A percentile compares a stretch with the other conserved stretches of the same genome.
These are phyloP conservation scores for Chlamydomonas sp. DNA, from an alignment of 139 green algal species.

Conservation along the genomic window DNA sequence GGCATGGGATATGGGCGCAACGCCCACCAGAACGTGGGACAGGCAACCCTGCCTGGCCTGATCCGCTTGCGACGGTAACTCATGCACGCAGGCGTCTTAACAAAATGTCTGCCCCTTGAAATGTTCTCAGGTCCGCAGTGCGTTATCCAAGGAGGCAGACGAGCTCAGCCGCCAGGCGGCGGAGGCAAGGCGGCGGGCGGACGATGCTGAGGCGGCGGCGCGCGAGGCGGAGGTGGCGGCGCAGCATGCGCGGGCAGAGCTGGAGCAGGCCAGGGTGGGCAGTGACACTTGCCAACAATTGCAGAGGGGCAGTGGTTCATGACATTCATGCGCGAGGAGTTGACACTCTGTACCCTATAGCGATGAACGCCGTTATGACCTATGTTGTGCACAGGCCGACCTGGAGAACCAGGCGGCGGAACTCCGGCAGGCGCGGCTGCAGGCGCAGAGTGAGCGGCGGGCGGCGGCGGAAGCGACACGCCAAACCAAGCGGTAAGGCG, in stretches of 20 bases:
- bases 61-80: too few species aligned
- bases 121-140: conserved; percentile 20
- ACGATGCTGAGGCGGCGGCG: conserved; percentile 17
- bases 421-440: background rate
- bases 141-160: conserved; percentile 46
- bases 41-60: too few species aligned
- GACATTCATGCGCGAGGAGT: too few species aligned
- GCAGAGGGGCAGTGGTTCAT: too few species aligned
- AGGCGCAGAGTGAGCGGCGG: conserved; percentile 5
- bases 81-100: too few species aligned
- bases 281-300: too few species aligned
- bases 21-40: too few species aligned
- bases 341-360: too few species aligned
- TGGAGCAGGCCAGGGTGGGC: conserved; percentile 2
- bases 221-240: conserved; percentile 23
- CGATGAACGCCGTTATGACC: too few species aligned
- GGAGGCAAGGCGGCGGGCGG: conserved; percentile 30
- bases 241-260: background rate
- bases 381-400: background rate
- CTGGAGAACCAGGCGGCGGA: background rate
- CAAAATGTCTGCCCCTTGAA: too few species aligned
- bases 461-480: background rate
- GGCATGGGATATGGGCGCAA: too few species aligned
- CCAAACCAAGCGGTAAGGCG: conserved; percentile 2
- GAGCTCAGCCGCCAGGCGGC: conserved; percentile 21